Evolutionary conservation across 768 basidiomycete species (phyloP), one percentile per base, ranked within the genome.

Genomic region (Xerocomellus intermedius): DNA sequence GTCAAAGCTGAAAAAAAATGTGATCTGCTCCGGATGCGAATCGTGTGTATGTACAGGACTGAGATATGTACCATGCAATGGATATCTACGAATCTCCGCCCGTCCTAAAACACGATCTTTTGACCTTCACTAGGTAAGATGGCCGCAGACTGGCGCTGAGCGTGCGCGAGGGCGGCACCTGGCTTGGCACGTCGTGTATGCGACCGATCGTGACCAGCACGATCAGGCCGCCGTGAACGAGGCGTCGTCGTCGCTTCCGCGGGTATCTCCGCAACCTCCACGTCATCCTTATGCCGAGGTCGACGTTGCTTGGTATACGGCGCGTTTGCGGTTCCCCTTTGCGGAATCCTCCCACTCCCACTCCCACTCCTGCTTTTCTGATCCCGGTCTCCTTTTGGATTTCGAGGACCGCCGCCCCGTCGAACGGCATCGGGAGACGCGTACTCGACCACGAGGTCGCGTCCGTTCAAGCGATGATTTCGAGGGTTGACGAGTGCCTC

Each of bases 371-470:
- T 44, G n/a, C 36, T 22, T 42, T 57, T 56, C 49, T 24, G 64
- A 45, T 64, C 65, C 17, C 42, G 63, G 41, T 66, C 67, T 62
- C 67, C 56, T 58, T 60, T 52, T 51, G 60, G 19, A 54, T 53
- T 36, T 55, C 57, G 62, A 50, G 61, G 57, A 36, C 65, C 62
- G 10, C 84, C 86, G n/a, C 93, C 91, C 5, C 94, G 82, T 19
- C 90, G 84, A 35, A 94, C 91, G 8, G 93, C 94, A 14, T 94
- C 92, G 8, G 87, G 79, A 37, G 88, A 86, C n/a, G 93, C 94
- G 60, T 87, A 95, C 72, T 95, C 90, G 30, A 98, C 83, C 5
- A 89, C 85, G 48, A 99, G 82, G 48, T 87, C 84, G 46, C 95
- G 81, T 8, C 93, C 93, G 69, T 91, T 81, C 48, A 96, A 78